Evolutionary conservation across 306 rosid species (phyloP).

Genomic region (Glycine latifolia): DNA sequence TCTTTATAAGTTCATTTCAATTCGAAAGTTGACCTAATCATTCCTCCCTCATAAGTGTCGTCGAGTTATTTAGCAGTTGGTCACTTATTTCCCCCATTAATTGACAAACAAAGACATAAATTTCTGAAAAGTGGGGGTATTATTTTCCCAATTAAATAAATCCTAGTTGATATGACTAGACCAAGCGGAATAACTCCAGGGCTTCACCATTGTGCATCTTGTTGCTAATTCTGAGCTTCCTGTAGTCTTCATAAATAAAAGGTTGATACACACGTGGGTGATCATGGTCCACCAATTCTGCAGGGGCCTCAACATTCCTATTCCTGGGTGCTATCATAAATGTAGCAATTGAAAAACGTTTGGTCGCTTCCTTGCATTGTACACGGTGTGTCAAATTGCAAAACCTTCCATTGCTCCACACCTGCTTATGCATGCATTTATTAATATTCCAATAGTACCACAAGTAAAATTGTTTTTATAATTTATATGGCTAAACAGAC

Average conservation of each 20-base stretch:
- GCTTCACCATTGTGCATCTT: conserved; percentile 57
- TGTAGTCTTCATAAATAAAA: conserved; percentile 51
- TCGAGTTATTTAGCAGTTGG: too few relatives aligned
- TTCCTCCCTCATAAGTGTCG: too few relatives aligned
- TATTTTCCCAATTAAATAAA: neutral
- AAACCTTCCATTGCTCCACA: conserved; percentile 77
- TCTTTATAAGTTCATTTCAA: too few relatives aligned
- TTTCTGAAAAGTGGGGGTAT: neutral
- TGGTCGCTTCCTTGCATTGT: conserved; percentile 58
- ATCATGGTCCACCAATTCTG: conserved; percentile 55
- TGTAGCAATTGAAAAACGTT: conserved; percentile 58
- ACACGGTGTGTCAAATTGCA: conserved; percentile 64
- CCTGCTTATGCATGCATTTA: neutral
- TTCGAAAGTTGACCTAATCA: too few relatives aligned
- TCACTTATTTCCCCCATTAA: too few relatives aligned
- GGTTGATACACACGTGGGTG: conserved; percentile 56
- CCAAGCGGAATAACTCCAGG: conserved; percentile 47
- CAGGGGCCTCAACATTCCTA: conserved; percentile 57
- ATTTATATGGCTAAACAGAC: too few relatives aligned
- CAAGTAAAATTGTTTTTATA: too few relatives aligned
- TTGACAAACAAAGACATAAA: neutral
- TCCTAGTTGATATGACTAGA: neutral
- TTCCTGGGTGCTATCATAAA: conserved; percentile 61
- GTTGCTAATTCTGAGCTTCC: conserved; percentile 50
- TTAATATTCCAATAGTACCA: too few relatives aligned